Percentiles rank a stretch among this genome's conserved stretches.
These are phyloP conservation scores for Planoprotostelium fungivorum DNA, from an alignment of 78 protist genomes.

Conservation along the genomic window DNA sequence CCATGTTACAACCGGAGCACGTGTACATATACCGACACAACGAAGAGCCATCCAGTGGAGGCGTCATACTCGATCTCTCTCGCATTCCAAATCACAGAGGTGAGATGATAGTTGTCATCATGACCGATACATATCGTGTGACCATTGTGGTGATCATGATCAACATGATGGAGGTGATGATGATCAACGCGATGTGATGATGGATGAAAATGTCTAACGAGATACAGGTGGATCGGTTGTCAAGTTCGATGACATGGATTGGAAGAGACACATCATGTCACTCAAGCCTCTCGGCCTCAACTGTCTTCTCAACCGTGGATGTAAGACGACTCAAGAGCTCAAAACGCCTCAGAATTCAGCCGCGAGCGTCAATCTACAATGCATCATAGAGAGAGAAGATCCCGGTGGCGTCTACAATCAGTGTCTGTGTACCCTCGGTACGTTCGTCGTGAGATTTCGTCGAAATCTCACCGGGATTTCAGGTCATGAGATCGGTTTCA, in stretches of 20 bases:
- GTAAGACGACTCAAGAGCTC: constrained; percentile 2
- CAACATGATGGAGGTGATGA: too few species aligned
- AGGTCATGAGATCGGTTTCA: constrained; percentile 48
- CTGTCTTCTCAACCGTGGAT: constrained; percentile 44
- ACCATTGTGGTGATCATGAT: too few species aligned
- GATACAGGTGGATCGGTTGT: constrained; percentile 1
- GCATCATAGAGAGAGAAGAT: constrained; percentile 52
- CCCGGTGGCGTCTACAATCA: constrained; percentile 34
- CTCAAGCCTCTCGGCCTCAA: constrained; percentile 52
- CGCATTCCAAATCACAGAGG: not conserved
- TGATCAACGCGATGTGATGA: too few species aligned
- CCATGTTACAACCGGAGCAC: not conserved
- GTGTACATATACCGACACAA: not conserved
- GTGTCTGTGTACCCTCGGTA: constrained; percentile 54
- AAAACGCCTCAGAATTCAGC: not conserved
- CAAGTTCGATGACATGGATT: constrained; percentile 28
- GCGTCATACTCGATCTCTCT: not conserved
- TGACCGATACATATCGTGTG: too few species aligned
- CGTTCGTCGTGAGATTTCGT: not conserved
- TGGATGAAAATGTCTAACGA: too few species aligned
- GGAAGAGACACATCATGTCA: constrained; percentile 47
- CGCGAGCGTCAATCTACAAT: constrained; percentile 17
- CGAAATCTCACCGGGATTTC: not conserved
- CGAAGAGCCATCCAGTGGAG: not conserved
- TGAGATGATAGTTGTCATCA: too few species aligned